Conservation (phyloP, 495 filamentous ascomycete species). For the Trichocladium uniseriatum region DNA sequence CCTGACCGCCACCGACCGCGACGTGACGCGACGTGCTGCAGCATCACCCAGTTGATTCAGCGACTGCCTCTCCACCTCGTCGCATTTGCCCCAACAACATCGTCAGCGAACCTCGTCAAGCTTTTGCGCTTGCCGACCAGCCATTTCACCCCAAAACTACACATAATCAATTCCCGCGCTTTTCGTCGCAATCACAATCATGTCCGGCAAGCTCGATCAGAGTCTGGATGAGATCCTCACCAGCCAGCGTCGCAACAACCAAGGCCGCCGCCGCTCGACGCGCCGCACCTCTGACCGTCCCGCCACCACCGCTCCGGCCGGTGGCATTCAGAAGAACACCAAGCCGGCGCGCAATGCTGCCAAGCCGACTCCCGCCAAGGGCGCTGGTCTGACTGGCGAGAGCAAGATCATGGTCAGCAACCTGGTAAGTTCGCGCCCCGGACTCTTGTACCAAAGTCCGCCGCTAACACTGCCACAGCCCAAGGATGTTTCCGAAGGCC, state of each 20-base stretch:
- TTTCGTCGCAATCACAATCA: conserved; percentile 37
- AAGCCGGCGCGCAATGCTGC: conserved; percentile 49
- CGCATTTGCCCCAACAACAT: conserved; percentile 5
- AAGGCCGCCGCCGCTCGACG: conserved; percentile 43
- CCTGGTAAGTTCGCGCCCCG: conserved; percentile 62
- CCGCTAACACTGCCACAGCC: conserved; percentile 59
- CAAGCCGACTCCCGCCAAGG: conserved; percentile 54
- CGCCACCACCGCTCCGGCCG: conserved; percentile 56
- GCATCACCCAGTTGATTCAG: neutral
- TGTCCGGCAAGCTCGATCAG: conserved; percentile 91
- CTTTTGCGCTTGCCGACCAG: neutral
- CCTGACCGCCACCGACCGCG: conserved; percentile 6
- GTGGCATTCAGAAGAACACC: conserved; percentile 77
- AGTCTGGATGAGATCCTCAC: conserved; percentile 94
- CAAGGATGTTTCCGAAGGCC: conserved; percentile 82
- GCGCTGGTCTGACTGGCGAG: conserved; percentile 51
- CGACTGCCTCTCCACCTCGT: conserved; percentile 1
- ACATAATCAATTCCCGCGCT: conserved; percentile 7
- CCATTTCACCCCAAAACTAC: conserved; percentile 6
- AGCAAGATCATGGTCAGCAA: conserved; percentile 98
- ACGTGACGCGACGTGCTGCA: conserved; percentile 15
- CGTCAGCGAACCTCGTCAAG: conserved; percentile 2
- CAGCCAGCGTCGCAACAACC: conserved; percentile 50
- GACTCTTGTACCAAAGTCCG: neutral
- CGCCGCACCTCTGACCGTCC: conserved; percentile 43